Conservation (phyloP, 768 basidiomycete genomes). For the Albatrellus ellisii region DNA sequence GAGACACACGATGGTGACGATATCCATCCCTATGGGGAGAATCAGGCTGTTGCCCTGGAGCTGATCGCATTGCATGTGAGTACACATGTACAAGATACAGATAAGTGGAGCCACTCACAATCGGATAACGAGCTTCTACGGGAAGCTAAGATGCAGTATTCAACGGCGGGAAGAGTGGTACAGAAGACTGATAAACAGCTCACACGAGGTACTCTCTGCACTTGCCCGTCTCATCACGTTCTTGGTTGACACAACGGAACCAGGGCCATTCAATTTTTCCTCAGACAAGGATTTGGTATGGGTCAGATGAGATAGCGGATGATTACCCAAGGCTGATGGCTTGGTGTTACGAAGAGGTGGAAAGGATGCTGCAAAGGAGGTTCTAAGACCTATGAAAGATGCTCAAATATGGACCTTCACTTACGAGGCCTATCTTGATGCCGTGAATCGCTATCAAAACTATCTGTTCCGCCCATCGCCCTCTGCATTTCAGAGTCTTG, state of each 20-base stretch:
- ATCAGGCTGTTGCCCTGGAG: slow-evolving; percentile 1
- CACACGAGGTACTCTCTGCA: slow-evolving; percentile 1
- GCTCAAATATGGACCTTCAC: not conserved
- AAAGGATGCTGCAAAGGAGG: not conserved
- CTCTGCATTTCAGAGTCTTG: slow-evolving; percentile 14
- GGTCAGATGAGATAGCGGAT: slow-evolving; percentile 6
- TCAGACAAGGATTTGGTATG: slow-evolving; percentile 13
- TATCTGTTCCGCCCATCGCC: slow-evolving; percentile 11
- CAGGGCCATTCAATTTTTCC: slow-evolving; percentile 6
- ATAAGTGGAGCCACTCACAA: not conserved
- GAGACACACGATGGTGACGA: slow-evolving; percentile 14
- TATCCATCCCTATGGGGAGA: slow-evolving; percentile 11
- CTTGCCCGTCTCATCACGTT: slow-evolving; percentile 2
- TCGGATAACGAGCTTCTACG: not conserved
- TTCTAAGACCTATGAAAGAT: not conserved
- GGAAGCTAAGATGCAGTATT: not conserved
- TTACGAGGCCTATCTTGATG: slow-evolving; percentile 7
- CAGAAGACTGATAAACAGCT: not conserved
- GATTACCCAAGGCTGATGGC: slow-evolving; percentile 1
- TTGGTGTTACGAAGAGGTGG: slow-evolving; percentile 3
- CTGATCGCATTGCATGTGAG: not conserved
- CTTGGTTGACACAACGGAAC: slow-evolving; percentile 2
- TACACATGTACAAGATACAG: not conserved
- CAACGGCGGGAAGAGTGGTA: not conserved
- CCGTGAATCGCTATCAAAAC: slow-evolving; percentile 7